Conservation (phyloP, 495 filamentous ascomycete species). For the Xylaria scruposa region DNA sequence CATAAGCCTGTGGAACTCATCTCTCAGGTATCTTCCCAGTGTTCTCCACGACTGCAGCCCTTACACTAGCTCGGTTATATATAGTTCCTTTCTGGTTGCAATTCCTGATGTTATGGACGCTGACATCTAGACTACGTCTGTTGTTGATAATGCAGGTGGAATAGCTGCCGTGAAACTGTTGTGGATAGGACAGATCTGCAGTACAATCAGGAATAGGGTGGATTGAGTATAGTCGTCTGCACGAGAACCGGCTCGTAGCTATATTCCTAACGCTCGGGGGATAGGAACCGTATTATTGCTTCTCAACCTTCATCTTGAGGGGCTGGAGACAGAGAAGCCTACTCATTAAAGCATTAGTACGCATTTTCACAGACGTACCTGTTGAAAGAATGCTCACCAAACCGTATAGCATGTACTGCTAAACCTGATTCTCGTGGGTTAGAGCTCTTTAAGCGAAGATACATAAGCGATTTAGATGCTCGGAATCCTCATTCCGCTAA, state of each 20-base stretch:
- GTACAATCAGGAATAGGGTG: not conserved
- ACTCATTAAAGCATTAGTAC: not conserved
- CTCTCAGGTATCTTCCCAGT: not conserved
- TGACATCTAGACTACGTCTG: not conserved
- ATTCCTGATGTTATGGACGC: not conserved
- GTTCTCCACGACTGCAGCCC: not conserved
- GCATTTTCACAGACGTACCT: not conserved
- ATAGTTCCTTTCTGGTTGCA: not conserved
- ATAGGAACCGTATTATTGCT: not conserved
- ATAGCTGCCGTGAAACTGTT: too few species aligned
- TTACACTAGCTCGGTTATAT: not conserved
- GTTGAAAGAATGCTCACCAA: not conserved
- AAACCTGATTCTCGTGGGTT: not conserved
- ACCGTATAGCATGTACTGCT: not conserved
- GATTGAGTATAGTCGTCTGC: not conserved
- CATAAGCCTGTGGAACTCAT: not conserved
- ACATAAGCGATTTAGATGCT: not conserved
- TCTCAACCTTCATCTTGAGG: not conserved
- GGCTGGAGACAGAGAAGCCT: not conserved
- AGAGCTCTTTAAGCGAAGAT: not conserved
- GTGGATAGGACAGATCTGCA: not conserved
- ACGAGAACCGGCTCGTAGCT: not conserved
- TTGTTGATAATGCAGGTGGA: not conserved
- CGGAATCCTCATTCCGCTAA: not conserved
- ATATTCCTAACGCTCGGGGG: not conserved